Evolutionary conservation across 2,329 filamentous ascomycete species (phyloP), one percentile per base, ranked within the genome.

Genomic region (Colletotrichum kahawae): DNA sequence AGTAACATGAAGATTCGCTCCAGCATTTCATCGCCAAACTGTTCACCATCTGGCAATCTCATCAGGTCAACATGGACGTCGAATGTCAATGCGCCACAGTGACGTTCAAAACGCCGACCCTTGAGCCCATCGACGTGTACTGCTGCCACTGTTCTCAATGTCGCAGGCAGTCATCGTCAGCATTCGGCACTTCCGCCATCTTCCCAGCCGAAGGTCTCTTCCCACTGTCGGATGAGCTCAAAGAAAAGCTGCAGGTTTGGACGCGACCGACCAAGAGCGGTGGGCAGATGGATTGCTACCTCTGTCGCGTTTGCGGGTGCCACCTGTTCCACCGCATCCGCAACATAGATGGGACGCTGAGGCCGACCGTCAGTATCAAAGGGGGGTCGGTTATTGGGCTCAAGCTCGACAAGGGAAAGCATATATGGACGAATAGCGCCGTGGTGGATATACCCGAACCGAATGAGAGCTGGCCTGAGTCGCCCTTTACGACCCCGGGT

Each of bases 81-180:
- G 62, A 70, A 57, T 88, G 86, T 74, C 86, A 87, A 69, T 88
- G 86, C 79, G 83, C 82, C 67, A 70, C 78, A n/a, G 77, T 87
- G 36, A 71, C 79, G 18, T 83, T 87, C 76, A 80, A 78, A 36
- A 83, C 84, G 6, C 82, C 84, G 2, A 79, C 78, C 8, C 79
- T 82, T 1, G 67, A 82, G 24, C 85, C 85, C 7, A 70, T 83
- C 29, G 81, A 79, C 8, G 78, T 87, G 24, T 87, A 84, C 78
- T 83, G 85, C 80, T 89, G 87, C 78, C 87, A 88, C 80, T 88
- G 87, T 78, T 81, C 82, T 64, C 83, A 88, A 68, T 88, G 87
- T 76, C 86, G 83, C 57, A 86, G 82, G 67, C 86, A 88, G 75
- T 85, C 86, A 0, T 81, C 82, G 5, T 88, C 87, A 1, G 86